phyloP scores from a whole-genome alignment of 208 protist species.

The Trypanosoma mega region DNA sequence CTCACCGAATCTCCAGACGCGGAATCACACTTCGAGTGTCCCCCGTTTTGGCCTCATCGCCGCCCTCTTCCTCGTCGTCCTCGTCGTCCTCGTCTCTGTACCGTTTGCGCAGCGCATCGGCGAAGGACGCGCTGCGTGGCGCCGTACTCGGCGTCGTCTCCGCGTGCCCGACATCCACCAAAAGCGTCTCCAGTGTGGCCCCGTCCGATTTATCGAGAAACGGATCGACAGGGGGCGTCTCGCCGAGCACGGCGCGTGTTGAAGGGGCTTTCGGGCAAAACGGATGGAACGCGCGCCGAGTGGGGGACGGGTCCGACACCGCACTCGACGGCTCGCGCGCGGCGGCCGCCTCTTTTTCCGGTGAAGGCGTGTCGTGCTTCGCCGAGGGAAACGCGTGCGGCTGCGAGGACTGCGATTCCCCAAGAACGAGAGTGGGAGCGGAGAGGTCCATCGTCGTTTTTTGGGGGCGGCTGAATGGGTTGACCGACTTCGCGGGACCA shows the following conservation, averaged over 20 bases:
- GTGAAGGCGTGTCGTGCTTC: background rate
- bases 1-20: background rate
- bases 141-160: conserved; percentile 18
- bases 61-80: conserved; percentile 28
- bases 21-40: no score
- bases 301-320: background rate
- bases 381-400: background rate
- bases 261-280: conserved; percentile 12
- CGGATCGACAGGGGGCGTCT: conserved; percentile 5
- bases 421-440: conserved; percentile 14
- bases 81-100: conserved; percentile 75
- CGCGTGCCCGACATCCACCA: conserved; percentile 42
- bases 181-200: conserved; percentile 44
- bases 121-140: conserved; percentile 54
- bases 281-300: background rate
- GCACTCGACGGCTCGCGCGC: background rate
- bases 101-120: conserved; percentile 76
- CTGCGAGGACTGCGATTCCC: conserved; percentile 15
- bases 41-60: background rate
- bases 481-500: conserved; percentile 12
- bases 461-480: conserved; percentile 41
- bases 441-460: conserved; percentile 17
- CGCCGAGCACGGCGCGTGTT: background rate
- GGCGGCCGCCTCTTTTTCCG: background rate
- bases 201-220: conserved; percentile 11